Conservation (phyloP, 1,139 yeast genomes). For the Debaryomyces fabryi region DNA sequence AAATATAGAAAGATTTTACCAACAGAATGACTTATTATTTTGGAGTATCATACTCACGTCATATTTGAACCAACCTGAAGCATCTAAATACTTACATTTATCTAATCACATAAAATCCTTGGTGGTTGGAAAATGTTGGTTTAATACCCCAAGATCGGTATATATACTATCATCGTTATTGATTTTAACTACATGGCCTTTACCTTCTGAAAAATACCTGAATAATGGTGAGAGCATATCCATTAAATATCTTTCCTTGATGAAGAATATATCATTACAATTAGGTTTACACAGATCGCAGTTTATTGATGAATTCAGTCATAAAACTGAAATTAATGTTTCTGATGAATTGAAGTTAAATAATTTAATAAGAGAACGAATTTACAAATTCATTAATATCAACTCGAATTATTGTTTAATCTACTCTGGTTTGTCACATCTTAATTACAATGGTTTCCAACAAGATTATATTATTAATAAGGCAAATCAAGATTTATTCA, state of each 20-base stretch:
- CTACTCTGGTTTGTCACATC: slow-evolving; percentile 42
- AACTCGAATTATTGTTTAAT: slow-evolving; percentile 51
- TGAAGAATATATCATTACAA: slow-evolving; percentile 46
- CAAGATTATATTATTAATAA: slow-evolving; percentile 47
- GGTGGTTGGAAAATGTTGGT: slow-evolving; percentile 50
- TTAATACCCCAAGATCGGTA: slow-evolving; percentile 48
- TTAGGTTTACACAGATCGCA: slow-evolving; percentile 49
- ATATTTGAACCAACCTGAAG: slow-evolving; percentile 26
- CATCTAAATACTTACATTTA: slow-evolving; percentile 27
- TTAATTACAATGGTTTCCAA: slow-evolving; percentile 42
- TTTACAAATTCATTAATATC: slow-evolving; percentile 47
- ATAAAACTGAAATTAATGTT: slow-evolving; percentile 42
- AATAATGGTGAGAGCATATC: slow-evolving; percentile 40
- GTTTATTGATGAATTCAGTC: slow-evolving; percentile 48
- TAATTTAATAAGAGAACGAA: slow-evolving; percentile 44
- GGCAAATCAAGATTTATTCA: slow-evolving; percentile 30
- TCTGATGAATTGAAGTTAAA: slow-evolving; percentile 37
- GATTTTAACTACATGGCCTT: slow-evolving; percentile 52
- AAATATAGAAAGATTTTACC: slow-evolving; percentile 25
- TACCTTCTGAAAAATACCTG: slow-evolving; percentile 33
- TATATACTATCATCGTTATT: slow-evolving; percentile 43
- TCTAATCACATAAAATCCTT: slow-evolving; percentile 40
- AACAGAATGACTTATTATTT: slow-evolving; percentile 42
- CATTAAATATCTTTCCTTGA: slow-evolving; percentile 42
- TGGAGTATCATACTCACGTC: slow-evolving; percentile 47